Evolutionary conservation across 495 filamentous ascomycete species (phyloP).

Genomic region (Sporormia fimetaria): DNA sequence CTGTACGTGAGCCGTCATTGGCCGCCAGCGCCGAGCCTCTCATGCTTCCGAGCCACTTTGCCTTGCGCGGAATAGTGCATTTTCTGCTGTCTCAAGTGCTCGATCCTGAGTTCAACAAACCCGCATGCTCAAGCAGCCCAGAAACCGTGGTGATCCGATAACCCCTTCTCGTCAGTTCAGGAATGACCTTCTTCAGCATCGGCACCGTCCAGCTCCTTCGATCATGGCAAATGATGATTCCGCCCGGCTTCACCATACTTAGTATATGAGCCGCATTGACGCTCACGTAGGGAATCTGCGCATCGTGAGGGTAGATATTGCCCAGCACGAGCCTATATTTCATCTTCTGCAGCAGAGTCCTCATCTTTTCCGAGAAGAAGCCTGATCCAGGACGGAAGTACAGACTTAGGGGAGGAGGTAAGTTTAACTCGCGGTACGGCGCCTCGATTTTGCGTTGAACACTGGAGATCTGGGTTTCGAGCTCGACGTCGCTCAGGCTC

Average conservation of each 20-base stretch:
- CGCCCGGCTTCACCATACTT: conserved; percentile 63
- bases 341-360: conserved; percentile 40
- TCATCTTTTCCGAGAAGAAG: conserved; percentile 61
- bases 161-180: conserved; percentile 53
- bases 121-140: conserved; percentile 13
- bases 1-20: too few relatives aligned
- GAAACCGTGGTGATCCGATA: conserved; percentile 56
- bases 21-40: too few relatives aligned
- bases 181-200: conserved; percentile 61
- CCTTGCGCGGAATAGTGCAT: too few relatives aligned
- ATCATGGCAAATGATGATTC: conserved; percentile 76
- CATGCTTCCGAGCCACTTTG: too few relatives aligned
- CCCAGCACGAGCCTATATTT: conserved; percentile 63
- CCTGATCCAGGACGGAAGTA: conserved; percentile 72
- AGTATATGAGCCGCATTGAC: conserved; percentile 71
- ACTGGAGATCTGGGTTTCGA: conserved; percentile 32
- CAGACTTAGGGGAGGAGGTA: conserved; percentile 28
- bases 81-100: too few relatives aligned
- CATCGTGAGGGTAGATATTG: conserved; percentile 77
- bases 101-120: too few relatives aligned
- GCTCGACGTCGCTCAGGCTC: conserved; percentile 26
- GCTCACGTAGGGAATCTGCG: conserved; percentile 54
- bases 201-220: conserved; percentile 63
- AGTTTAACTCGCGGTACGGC: conserved; percentile 41
- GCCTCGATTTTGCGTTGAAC: conserved; percentile 41